A percentile compares a stretch with the other conserved stretches of the same genome.
These are phyloP conservation scores for Carallia brachiata DNA, from an alignment of 345 rosid species.

Conservation along the genomic window DNA sequence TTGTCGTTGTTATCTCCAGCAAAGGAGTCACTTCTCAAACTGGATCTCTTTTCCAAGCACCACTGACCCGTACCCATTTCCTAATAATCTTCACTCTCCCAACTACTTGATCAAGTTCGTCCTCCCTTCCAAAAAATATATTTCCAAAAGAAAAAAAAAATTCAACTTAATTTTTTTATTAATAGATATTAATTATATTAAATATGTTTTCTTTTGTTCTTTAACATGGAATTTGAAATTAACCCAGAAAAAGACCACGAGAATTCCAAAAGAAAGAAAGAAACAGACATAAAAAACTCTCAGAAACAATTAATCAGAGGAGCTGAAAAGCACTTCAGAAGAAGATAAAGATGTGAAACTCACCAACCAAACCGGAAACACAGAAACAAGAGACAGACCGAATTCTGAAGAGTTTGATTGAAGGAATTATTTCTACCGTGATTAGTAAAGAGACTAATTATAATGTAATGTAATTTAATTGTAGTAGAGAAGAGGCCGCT, in stretches of 20 bases:
- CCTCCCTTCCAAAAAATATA: too few relatives aligned
- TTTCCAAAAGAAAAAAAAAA: too few relatives aligned
- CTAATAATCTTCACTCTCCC: not conserved
- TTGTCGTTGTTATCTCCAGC: slow-evolving; percentile 32
- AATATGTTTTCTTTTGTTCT: too few relatives aligned
- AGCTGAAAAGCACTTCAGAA: not conserved
- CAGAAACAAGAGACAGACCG: not conserved
- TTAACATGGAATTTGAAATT: too few relatives aligned
- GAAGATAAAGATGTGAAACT: not conserved
- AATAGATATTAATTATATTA: too few relatives aligned
- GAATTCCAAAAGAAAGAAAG: too few relatives aligned
- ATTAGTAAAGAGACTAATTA: not conserved
- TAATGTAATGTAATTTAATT: too few relatives aligned
- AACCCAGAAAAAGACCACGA: too few relatives aligned
- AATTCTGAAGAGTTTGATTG: not conserved
- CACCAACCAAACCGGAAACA: not conserved
- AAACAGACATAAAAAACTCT: too few relatives aligned
- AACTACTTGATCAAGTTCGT: not conserved
- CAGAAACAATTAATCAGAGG: too few relatives aligned
- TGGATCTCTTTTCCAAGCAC: slow-evolving; percentile 62
- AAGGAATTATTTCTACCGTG: not conserved
- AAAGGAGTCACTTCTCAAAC: slow-evolving; percentile 46
- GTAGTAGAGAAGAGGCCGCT: too few relatives aligned
- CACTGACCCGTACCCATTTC: slow-evolving; percentile 61
- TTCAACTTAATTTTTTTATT: too few relatives aligned